Evolutionary conservation across 2,329 filamentous ascomycete genomes (phyloP).

Genomic region (Colletotrichum karsti): DNA sequence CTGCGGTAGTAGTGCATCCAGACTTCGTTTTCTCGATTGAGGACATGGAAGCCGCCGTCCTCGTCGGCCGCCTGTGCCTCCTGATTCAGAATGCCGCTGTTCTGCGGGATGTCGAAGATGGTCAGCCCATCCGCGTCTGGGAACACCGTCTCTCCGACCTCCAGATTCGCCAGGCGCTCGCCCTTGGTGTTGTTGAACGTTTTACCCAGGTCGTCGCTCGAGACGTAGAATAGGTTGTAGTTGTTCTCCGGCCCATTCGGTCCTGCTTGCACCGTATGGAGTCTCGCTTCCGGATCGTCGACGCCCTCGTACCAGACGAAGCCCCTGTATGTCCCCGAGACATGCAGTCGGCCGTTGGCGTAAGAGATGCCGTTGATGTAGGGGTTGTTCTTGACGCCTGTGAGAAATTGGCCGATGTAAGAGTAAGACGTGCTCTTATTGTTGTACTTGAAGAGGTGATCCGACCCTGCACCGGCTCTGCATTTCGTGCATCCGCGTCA

Average conservation of each 20-base stretch:
- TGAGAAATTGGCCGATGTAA: conserved; percentile 26
- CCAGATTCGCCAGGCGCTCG: conserved; percentile 17
- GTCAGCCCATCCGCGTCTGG: conserved; percentile 21
- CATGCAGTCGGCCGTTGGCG: conserved; percentile 14
- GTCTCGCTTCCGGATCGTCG: conserved; percentile 14
- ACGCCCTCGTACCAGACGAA: conserved; percentile 28
- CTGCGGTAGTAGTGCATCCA: conserved; percentile 25
- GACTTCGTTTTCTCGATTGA: conserved; percentile 25
- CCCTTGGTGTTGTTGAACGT: conserved; percentile 8
- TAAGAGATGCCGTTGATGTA: conserved; percentile 29
- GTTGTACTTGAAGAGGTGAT: conserved; percentile 21
- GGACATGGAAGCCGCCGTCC: conserved; percentile 17
- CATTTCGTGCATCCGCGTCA: background rate
- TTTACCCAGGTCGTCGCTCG: conserved; percentile 13
- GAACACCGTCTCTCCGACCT: conserved; percentile 20
- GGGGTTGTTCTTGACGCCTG: conserved; percentile 19
- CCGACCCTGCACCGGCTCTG: conserved; percentile 23
- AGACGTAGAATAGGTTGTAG: conserved; percentile 23
- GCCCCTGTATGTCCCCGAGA: conserved; percentile 24
- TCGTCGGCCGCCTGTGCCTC: conserved; percentile 24
- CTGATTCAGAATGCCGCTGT: conserved; percentile 23
- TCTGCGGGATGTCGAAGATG: conserved; percentile 24
- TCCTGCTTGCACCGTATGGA: conserved; percentile 22
- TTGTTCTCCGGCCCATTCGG: conserved; percentile 28
- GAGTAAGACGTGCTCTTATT: conserved; percentile 1